Conservation (phyloP, 306 rosid genomes). For the Glycine soja region DNA sequence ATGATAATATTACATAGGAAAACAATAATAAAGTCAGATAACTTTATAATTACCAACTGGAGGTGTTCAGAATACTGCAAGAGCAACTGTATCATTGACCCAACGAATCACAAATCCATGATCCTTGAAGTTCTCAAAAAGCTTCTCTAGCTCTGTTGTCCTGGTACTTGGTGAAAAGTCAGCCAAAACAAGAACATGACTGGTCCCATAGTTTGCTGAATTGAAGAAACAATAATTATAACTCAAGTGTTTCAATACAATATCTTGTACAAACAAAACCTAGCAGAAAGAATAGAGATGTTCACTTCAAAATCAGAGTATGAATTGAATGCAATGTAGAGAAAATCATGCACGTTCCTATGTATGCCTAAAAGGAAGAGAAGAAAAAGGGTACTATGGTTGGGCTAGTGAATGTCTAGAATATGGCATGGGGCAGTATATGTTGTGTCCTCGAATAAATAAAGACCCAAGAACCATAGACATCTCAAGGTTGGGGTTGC, state of each 20-base stretch:
- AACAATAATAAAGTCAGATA: background rate
- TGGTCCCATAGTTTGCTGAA: conserved; percentile 79
- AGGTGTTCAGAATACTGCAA: conserved; percentile 85
- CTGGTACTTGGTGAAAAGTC: conserved; percentile 74
- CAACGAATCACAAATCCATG: conserved; percentile 80
- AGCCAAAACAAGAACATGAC: conserved; percentile 79
- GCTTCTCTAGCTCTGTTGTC: conserved; percentile 83
- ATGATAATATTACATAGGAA: background rate
- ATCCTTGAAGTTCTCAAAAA: conserved; percentile 66
- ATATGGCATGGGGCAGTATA: too few relatives aligned
- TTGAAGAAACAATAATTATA: conserved; percentile 38
- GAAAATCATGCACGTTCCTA: too few relatives aligned
- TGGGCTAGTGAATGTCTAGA: too few relatives aligned
- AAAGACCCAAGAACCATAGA: too few relatives aligned
- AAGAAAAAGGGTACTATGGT: too few relatives aligned
- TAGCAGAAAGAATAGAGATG: conserved; percentile 23
- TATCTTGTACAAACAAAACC: conserved; percentile 30
- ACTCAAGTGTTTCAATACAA: conserved; percentile 41
- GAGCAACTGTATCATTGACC: conserved; percentile 90
- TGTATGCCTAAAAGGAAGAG: too few relatives aligned
- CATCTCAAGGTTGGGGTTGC: too few relatives aligned
- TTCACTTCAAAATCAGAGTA: too few relatives aligned
- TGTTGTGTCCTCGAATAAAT: too few relatives aligned
- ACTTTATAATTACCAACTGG: conserved; percentile 64
- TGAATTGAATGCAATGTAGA: too few relatives aligned